A percentile compares a stretch with the other conserved stretches of the same genome.
Evolutionary conservation across 768 basidiomycete species (phyloP).

Genomic region (Tylopilus felleus): DNA sequence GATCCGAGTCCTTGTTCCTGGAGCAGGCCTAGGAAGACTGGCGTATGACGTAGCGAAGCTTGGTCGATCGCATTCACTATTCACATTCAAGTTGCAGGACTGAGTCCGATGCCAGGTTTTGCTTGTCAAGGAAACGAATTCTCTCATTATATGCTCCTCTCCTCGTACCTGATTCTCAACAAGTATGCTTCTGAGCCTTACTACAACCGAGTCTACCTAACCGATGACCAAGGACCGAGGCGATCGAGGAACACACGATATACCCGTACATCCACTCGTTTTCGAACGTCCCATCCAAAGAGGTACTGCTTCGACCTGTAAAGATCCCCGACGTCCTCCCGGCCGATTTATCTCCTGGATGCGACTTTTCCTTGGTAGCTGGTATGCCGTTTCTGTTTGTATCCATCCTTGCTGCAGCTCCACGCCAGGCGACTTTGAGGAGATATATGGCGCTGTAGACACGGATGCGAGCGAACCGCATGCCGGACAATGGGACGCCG

Average conservation of each 20-base stretch:
- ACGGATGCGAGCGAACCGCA: constrained; percentile 60
- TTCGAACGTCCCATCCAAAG: constrained; percentile 66
- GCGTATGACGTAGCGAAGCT: constrained; percentile 84
- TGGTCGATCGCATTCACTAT: constrained; percentile 43
- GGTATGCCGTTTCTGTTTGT: constrained; percentile 41
- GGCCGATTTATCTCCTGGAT: constrained; percentile 57
- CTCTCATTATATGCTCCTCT: constrained; percentile 90
- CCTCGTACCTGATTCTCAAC: constrained; percentile 87
- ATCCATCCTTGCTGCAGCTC: not conserved
- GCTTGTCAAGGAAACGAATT: constrained; percentile 94
- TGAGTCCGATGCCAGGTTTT: constrained; percentile 56
- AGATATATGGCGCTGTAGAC: constrained; percentile 69
- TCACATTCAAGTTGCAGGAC: not conserved
- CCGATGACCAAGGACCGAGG: constrained; percentile 49
- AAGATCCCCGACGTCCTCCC: constrained; percentile 84
- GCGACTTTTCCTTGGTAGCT: constrained; percentile 82
- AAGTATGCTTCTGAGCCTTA: constrained; percentile 42
- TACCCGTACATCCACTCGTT: constrained; percentile 93
- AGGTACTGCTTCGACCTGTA: constrained; percentile 63
- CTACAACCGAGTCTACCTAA: not conserved
- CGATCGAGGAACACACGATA: constrained; percentile 66
- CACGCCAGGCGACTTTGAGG: constrained; percentile 80
- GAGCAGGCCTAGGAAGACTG: constrained; percentile 83
- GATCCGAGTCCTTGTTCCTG: constrained; percentile 81
- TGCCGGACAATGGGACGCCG: constrained; percentile 78